Evolutionary conservation across 345 rosid genomes (phyloP), one percentile per base, ranked within the genome.

Genomic region (Balakata baccata): DNA sequence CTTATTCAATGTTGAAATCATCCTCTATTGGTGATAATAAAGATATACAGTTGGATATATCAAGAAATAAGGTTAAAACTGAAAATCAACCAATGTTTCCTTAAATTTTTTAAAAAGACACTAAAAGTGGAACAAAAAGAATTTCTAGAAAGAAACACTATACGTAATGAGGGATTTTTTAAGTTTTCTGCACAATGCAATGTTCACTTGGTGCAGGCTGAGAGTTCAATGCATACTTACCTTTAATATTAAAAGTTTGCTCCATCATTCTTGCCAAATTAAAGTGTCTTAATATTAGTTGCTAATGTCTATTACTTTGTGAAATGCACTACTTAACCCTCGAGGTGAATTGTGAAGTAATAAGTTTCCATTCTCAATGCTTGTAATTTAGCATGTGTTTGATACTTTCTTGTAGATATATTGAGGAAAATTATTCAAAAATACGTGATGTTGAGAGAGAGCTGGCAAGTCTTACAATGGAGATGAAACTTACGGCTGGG

Each of bases 401-500:
- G 43, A 53, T 71, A 17, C 51, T 58, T 62, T 17, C 61, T 62
- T 75, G 6, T 78, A 95, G 98, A 78, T 92, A 89, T 82, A 95
- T 92, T 79, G 87, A 89, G 57, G 98, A 92, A 85, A 91, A 92
- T 56, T 92, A 90, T 76, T 76, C 96, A 14, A 90, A 86, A 64
- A 92, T 95, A 69, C 90, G 90, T 64, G 93, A 89, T 87, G 91
- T 95, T 2, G 98, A 95, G 78, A 79, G 90, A 76, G 97, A 95
- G 81, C 84, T 92, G 3, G 86, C 84, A 72, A 86, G 82, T 84
- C 90, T 91, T 54, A 75, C 89, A 0, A 70, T 95, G 94, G 99
- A 95, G 75, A 85, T 95, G 97, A 95, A 95, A 82, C 97, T 95
- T 78, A 95, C 97, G 3, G 88, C 98, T 68, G 99, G 99, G 57